A percentile compares a stretch with the other conserved stretches of the same genome.
Conservation (phyloP, 2,329 filamentous ascomycete species). For the Sclerotiophoma versabilis region DNA sequence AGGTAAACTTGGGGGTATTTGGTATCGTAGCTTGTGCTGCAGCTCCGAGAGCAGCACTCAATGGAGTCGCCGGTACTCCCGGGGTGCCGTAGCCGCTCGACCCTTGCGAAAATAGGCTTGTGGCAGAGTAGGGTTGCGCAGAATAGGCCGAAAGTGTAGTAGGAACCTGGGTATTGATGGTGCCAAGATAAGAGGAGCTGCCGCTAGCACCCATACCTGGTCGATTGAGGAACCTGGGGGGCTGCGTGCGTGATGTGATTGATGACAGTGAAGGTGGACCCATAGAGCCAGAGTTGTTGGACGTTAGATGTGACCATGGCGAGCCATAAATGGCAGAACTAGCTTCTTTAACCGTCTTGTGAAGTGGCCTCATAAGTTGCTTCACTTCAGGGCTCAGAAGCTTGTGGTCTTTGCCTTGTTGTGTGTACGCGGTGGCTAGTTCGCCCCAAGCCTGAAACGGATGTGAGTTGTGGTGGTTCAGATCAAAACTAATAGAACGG, state of each 20-base stretch:
- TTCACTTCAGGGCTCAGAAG: constrained; percentile 71
- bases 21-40: constrained; percentile 90
- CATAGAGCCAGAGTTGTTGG: constrained; percentile 38
- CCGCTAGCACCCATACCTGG: constrained; percentile 32
- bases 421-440: constrained; percentile 58
- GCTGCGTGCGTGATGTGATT: constrained; percentile 45
- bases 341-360: constrained; percentile 82
- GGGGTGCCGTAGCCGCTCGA: constrained; percentile 59
- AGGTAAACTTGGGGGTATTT: constrained; percentile 55
- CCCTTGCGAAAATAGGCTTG: constrained; percentile 37
- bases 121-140: constrained; percentile 35
- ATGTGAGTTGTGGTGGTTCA: constrained; percentile 41
- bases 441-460: constrained; percentile 67
- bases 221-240: constrained; percentile 40
- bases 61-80: constrained; percentile 78
- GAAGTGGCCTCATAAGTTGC: constrained; percentile 77
- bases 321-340: constrained; percentile 73
- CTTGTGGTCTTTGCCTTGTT: constrained; percentile 52
- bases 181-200: constrained; percentile 40
- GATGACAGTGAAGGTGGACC: constrained; percentile 44
- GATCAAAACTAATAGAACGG: constrained; percentile 20
- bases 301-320: constrained; percentile 65
- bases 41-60: constrained; percentile 87
- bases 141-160: constrained; percentile 39
- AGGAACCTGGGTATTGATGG: constrained; percentile 48